Evolutionary conservation across 164 flowering plant species (phyloP), one percentile per base, ranked within the genome.

Genomic region (Hamamelis virginiana): DNA sequence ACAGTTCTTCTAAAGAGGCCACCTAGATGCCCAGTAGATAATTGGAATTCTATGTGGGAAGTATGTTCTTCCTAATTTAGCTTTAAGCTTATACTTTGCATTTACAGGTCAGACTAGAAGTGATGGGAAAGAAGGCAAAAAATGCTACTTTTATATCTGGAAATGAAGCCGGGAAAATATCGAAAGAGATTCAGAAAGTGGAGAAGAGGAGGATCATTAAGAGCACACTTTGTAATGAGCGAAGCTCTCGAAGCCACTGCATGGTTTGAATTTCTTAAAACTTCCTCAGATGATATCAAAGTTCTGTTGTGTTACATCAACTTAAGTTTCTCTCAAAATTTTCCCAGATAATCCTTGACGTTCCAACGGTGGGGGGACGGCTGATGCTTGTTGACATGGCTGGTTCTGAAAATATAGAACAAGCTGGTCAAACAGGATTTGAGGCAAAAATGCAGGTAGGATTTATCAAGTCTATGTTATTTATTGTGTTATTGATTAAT

Each of bases 361-460:
- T 90, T 27, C 99, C 99, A 18, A 81, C 88, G 0, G 96, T 91
- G 26, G 99, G 99, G 60, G 99, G 99, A 68, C 75, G 93, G 46
- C 77, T 95, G 60, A 91, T 95, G 98, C 98, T 95, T 59, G 99
- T 95, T 6, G 99, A 95, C 79, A 95, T 95, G 99, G 99, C 99
- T 0, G 99, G 99, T 38, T 92, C 99, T 33, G 99, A 95, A 73
- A 95, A 95, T 66, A 95, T 95, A 52, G 99, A 95, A 52, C 99
- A 92, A 78, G 99, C 99, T 50, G 99, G 99, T 66, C 98, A 92
- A 81, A 74, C 50, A 75, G 98, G 98, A 23, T 82, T 92, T 55
- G 99, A 95, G 73, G 99, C 99, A 56, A 95, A 92, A 82, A 82
- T 92, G 95, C 99, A 95, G 97, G 99, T 92, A 77, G 15, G 27